Evolutionary conservation across 345 rosid genomes (phyloP).

Genomic region (Microthlaspi erraticum): DNA sequence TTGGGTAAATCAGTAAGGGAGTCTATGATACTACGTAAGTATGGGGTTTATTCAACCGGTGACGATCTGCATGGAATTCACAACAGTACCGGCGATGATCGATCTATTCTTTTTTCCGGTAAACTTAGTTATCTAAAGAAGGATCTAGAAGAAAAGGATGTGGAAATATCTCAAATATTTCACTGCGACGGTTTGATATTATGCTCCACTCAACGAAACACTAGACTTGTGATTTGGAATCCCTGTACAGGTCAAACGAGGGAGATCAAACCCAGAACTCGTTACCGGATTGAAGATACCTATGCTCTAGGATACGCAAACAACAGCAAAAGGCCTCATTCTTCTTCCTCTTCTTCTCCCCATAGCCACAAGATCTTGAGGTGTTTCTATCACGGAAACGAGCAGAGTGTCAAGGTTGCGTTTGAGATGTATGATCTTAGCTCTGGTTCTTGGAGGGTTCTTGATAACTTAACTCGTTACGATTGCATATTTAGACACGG

Average conservation of each 20-base stretch:
- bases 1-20: neutral
- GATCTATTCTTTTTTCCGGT: neutral
- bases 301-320: neutral
- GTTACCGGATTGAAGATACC: neutral
- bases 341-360: neutral
- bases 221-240: neutral
- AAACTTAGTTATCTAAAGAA: neutral
- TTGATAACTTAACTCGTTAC: neutral
- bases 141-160: neutral
- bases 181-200: no score
- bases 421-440: neutral
- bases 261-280: neutral
- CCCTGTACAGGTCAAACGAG: neutral
- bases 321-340: neutral
- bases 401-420: neutral
- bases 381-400: neutral
- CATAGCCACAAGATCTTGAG: slow-evolving; percentile 21
- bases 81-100: neutral
- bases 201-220: neutral
- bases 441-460: neutral
- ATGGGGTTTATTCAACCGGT: neutral
- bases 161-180: neutral
- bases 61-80: neutral
- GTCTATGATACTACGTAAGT: neutral
- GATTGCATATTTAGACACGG: neutral